phyloP scores from a whole-genome alignment of 257 asterid species.

The Plectranthus barbatus region DNA sequence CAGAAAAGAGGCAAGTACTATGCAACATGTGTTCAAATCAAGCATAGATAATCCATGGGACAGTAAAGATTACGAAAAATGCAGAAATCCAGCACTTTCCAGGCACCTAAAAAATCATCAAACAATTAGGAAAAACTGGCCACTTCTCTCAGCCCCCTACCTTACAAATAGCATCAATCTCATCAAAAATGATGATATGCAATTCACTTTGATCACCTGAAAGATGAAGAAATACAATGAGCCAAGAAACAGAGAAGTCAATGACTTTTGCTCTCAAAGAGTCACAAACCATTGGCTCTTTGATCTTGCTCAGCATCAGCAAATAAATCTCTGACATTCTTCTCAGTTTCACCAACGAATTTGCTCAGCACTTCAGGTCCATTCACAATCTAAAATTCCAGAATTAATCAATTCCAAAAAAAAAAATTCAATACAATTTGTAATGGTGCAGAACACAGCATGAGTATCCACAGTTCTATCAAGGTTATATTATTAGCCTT shows the following conservation, averaged over 20 bases:
- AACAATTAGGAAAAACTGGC: not conserved
- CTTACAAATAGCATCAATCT: slow-evolving; percentile 99
- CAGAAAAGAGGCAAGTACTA: not conserved
- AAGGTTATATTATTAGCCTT: too few species aligned
- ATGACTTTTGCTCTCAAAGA: slow-evolving; percentile 10
- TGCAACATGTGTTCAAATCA: slow-evolving; percentile 2
- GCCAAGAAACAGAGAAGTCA: slow-evolving; percentile 6
- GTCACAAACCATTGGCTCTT: slow-evolving; percentile 61
- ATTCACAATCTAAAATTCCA: slow-evolving; percentile 68
- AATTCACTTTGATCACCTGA: slow-evolving; percentile 96
- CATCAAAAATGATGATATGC: slow-evolving; percentile 97
- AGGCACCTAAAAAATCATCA: slow-evolving; percentile 1
- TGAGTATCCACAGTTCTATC: not conserved
- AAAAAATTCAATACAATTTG: not conserved
- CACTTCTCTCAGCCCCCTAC: slow-evolving; percentile 31
- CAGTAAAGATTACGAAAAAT: not conserved
- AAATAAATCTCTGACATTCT: slow-evolving; percentile 93
- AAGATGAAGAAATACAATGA: slow-evolving; percentile 24
- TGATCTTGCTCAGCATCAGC: slow-evolving; percentile 99
- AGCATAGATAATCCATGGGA: not conserved
- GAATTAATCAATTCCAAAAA: slow-evolving; percentile 11
- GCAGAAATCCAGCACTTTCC: not conserved
- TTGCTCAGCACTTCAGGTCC: slow-evolving; percentile 99
- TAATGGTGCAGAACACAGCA: slow-evolving; percentile 6
- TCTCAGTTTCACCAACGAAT: slow-evolving; percentile 98